Percentiles rank a stretch among this genome's conserved stretches.
These are phyloP conservation scores for Hydnomerulius pinastri DNA, from an alignment of 768 basidiomycete species.

Conservation along the genomic window DNA sequence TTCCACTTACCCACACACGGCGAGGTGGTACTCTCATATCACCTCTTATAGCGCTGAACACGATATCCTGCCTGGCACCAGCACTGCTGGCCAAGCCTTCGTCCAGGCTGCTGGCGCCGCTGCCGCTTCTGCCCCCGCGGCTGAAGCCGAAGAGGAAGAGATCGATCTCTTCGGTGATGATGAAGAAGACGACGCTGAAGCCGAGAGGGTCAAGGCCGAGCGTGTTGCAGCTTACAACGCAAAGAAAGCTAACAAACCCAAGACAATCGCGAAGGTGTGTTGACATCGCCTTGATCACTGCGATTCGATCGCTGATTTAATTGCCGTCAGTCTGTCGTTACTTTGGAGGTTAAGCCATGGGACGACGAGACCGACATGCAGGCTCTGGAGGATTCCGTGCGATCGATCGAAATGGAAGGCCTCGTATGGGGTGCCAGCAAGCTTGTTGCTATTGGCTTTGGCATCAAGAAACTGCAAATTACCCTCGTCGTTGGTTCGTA, in stretches of 20 bases:
- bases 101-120: conserved; percentile 51
- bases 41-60: conserved; percentile 82
- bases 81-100: conserved; percentile 77
- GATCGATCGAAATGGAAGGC: conserved; percentile 85
- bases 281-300: neutral
- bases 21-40: conserved; percentile 96
- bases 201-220: conserved; percentile 85
- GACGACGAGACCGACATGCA: conserved; percentile 99
- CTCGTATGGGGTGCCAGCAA: conserved; percentile 96
- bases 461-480: conserved; percentile 90
- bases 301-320: conserved; percentile 10
- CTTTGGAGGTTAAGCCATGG: conserved; percentile 98
- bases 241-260: conserved; percentile 91
- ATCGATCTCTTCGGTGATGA: conserved; percentile 90
- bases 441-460: conserved; percentile 89
- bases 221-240: conserved; percentile 91
- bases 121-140: conserved; percentile 46
- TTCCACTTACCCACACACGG: conserved; percentile 66
- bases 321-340: conserved; percentile 87
- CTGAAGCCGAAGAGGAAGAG: conserved; percentile 58
- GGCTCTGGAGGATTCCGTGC: conserved; percentile 78
- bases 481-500: conserved; percentile 58
- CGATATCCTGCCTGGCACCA: conserved; percentile 79
- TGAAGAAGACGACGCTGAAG: conserved; percentile 82
- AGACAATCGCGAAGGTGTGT: conserved; percentile 82